Percentiles rank a stretch among this genome's conserved stretches.
phyloP scores from a whole-genome alignment of 208 protist species.

The Acanthamoeba pearcei region DNA sequence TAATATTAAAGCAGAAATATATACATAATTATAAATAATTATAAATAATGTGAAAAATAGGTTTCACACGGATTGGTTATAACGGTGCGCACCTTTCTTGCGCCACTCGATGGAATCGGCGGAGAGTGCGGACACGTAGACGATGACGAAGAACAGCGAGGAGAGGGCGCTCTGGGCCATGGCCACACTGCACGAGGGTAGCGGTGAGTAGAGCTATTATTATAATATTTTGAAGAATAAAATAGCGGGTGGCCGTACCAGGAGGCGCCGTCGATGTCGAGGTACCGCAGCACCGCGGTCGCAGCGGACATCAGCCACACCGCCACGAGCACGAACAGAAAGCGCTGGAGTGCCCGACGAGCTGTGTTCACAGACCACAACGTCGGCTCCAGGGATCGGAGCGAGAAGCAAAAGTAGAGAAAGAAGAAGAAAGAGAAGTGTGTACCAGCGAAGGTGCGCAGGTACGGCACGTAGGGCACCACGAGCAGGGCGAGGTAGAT shows the following conservation, averaged over 20 bases:
- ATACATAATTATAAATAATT: no score
- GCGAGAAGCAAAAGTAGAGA: not conserved
- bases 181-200: not conserved
- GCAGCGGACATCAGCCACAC: not conserved
- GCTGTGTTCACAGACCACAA: not conserved
- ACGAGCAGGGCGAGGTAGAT: not conserved
- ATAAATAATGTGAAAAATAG: no score
- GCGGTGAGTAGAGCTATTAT: not conserved
- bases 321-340: not conserved
- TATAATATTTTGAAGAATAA: no score
- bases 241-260: not conserved
- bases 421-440: not conserved
- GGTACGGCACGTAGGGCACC: not conserved
- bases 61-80: no score
- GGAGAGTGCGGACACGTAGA: not conserved
- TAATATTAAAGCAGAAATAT: no score
- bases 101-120: constrained; percentile 38
- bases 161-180: not conserved
- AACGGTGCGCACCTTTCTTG: constrained; percentile 38
- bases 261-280: constrained; percentile 2
- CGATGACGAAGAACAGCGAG: not conserved
- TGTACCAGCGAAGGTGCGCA: not conserved
- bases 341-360: not conserved
- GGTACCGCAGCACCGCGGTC: not conserved
- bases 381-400: not conserved